phyloP scores from a whole-genome alignment of 257 asterid genomes.

The Ballota nigra region DNA sequence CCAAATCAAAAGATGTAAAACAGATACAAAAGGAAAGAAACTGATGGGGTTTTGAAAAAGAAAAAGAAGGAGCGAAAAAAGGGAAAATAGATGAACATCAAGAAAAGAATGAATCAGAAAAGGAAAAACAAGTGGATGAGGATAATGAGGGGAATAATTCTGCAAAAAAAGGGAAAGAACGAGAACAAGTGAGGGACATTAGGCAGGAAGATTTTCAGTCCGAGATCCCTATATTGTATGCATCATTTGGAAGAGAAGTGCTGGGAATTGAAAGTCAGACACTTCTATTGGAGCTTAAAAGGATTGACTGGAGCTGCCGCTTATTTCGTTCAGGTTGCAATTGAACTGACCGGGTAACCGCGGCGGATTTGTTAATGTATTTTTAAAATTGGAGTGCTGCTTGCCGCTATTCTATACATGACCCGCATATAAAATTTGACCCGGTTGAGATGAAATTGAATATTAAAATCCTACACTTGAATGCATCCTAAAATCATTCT shows the following conservation, averaged over 20 bases:
- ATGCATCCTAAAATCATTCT: no score
- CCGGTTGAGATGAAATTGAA: no score
- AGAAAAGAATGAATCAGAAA: background rate
- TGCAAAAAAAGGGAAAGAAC: background rate
- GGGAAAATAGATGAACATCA: background rate
- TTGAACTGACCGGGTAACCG: no score
- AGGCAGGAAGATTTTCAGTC: conserved; percentile 4
- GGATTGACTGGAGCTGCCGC: no score
- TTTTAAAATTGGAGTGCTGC: no score
- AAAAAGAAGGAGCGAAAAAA: background rate
- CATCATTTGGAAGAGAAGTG: conserved; percentile 25
- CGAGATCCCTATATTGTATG: conserved; percentile 21
- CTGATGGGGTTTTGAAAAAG: background rate
- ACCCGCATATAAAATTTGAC: no score
- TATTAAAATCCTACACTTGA: no score
- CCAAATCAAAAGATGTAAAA: no score
- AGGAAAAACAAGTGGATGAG: background rate
- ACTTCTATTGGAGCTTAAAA: conserved; percentile 10
- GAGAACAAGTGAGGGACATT: background rate
- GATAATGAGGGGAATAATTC: background rate
- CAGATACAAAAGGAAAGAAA: conserved; percentile 1
- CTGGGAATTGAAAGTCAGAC: conserved; percentile 1
- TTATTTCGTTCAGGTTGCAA: no score
- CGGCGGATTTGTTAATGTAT: no score
- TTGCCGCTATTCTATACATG: no score